A percentile compares a stretch with the other conserved stretches of the same genome.
Conservation (phyloP, 2,329 filamentous ascomycete species). For the Atkinsonella texensis region DNA sequence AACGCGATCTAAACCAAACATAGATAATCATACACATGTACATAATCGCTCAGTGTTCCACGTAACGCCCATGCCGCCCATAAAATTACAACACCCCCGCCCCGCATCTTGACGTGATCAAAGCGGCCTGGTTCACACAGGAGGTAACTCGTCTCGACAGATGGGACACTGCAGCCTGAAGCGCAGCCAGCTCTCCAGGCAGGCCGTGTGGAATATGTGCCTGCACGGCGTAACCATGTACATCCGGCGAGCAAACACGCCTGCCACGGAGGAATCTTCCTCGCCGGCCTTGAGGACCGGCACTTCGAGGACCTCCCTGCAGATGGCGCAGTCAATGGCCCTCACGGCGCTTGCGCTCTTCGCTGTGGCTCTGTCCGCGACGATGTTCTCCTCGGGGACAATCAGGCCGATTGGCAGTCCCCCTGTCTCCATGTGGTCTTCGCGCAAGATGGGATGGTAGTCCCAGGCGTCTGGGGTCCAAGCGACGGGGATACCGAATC, state of each 20-base stretch:
- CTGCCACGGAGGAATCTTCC: slow-evolving; percentile 43
- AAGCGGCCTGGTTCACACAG: slow-evolving; percentile 42
- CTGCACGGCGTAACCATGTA: slow-evolving; percentile 98
- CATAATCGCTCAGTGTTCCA: too few species aligned
- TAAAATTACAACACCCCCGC: background rate
- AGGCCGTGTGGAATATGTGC: slow-evolving; percentile 88
- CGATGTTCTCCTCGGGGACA: slow-evolving; percentile 5
- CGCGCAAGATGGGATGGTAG: slow-evolving; percentile 81
- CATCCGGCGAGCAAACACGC: slow-evolving; percentile 63
- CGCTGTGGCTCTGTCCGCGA: background rate
- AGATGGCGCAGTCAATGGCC: slow-evolving; percentile 86
- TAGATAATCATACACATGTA: too few species aligned
- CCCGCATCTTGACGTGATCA: background rate
- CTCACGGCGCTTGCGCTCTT: slow-evolving; percentile 7
- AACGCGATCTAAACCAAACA: too few species aligned
- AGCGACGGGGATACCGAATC: slow-evolving; percentile 67
- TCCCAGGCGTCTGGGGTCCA: slow-evolving; percentile 74
- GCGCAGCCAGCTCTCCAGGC: slow-evolving; percentile 93
- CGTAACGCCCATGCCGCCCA: too few species aligned
- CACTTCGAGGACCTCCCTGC: slow-evolving; percentile 82
- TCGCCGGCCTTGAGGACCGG: slow-evolving; percentile 57
- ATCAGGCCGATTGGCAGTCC: slow-evolving; percentile 66
- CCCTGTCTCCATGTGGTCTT: slow-evolving; percentile 69
- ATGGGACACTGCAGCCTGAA: slow-evolving; percentile 90
- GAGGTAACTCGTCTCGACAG: slow-evolving; percentile 79